Base-by-base conservation (phyloP, 2,329 filamentous ascomycete genomes). In the Arachnopeziza araneosa region DNA sequence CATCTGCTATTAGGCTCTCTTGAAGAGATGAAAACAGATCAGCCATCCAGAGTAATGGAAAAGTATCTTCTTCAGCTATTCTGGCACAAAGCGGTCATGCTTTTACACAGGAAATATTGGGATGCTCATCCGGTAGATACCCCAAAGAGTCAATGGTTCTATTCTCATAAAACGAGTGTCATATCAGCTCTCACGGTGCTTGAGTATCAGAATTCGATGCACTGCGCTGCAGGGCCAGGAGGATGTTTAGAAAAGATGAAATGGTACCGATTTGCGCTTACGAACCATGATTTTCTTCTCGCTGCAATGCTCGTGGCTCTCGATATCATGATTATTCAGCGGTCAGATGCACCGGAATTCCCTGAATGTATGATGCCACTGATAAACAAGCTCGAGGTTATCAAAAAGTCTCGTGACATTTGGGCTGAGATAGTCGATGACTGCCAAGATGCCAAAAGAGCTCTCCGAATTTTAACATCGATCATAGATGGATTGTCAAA, bases 271-370 rank as follows among this genome's bases (percentile, higher is more conserved):
- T 81, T 79, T 4, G 80, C 80, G 0, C 73, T 87, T 6, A 78
- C 79, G 12, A 78, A 83, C 58, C 82, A 86, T 57, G 84, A 88
- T 67, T 87, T 83, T 56, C 71, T 87, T 52, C 77, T 87, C 1
- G 83, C 84, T 0, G 79, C 81, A 60, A 84, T 85, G 78, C 77
- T 87, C 10, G 12, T 44, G 12, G 36, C 36, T 44, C 36, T 44
- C 17, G 36, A 44, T 44, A 44, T 44, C 17, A 44, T 44, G 12
- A 44, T 14, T 5, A 5, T 44, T 7, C 36, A 44, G 12, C 36
- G 17, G 17, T 12, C 36, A 4, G 12, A 44, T 17, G 36, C 17
- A n/a, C 32, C 19, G 8, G 48, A 49, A 23, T 50, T 62, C 17
- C 52, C 58, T 9, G 58, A 60, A n/a, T 67, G 62, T 50, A 24